Evolutionary conservation across 192 early-diverging fungal genomes (phyloP), one percentile per base, ranked within the genome.

Genomic region (Pilaira anomala): DNA sequence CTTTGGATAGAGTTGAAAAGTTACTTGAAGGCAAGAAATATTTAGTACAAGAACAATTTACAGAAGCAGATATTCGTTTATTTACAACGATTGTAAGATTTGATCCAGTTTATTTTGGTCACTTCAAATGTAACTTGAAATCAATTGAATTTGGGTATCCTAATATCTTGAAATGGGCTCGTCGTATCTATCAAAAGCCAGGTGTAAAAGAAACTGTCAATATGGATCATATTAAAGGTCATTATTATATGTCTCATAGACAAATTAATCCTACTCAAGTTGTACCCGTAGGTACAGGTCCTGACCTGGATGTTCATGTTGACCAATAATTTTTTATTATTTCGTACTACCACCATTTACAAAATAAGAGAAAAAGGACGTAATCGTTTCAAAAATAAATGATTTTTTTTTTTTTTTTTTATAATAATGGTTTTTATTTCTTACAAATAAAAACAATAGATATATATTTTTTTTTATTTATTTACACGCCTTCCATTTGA

Each of bases 51-150:
- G 73, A 85, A 30, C 80, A 76, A 6, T 78, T 98, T 46, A 98
- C 95, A 1, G 95, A 97, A 67, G 97, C 95, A 7, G 97, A 98
- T 71, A 82, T 98, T 52, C 82, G 97, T 53, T 79, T 97, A 26
- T 98, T 87, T 76, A 96, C 95, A 22, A 98, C 97, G 16, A 92
- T 97, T 58, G 71, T 98, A 12, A 68, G 96, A 60, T 98, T 98
- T 67, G 96, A 98, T 66, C 93, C 96, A 1, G 94, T 92, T 8
- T 96, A 95, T 74, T 86, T 90, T 52, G 88, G 86, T 28, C 95
- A 97, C 74, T 98, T 98, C 81, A 98, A 98, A 77, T 93, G 92
- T 78, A 97, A 92, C 69, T 66, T 88, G 42, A 91, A 88, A 66
- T 79, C 87, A 18, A 97, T 98, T 66, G 82, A 82, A 48, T 81